Percentiles rank a stretch among this genome's conserved stretches.
These are phyloP conservation scores for Daldinia concentrica DNA, from an alignment of 495 filamentous ascomycete species.

Conservation along the genomic window DNA sequence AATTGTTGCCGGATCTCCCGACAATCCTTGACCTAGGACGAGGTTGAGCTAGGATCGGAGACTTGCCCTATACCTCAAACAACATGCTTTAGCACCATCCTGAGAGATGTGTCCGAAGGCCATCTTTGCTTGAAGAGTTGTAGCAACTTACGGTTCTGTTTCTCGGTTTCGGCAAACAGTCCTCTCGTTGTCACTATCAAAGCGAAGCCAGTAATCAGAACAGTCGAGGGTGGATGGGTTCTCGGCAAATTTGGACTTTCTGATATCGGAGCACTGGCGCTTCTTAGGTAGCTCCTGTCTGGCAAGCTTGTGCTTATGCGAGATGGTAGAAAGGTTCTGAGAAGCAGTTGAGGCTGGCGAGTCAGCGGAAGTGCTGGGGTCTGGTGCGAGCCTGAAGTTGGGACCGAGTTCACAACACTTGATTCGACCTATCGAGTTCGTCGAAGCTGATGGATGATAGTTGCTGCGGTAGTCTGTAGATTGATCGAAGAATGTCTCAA, in stretches of 20 bases:
- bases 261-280: slow-evolving; percentile 46
- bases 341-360: slow-evolving; percentile 39
- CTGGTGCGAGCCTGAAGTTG: slow-evolving; percentile 42
- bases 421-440: slow-evolving; percentile 47
- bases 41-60: slow-evolving; percentile 42
- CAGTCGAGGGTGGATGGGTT: slow-evolving; percentile 47
- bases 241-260: slow-evolving; percentile 37
- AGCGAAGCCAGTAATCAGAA: slow-evolving; percentile 50
- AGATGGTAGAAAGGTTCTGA: slow-evolving; percentile 34
- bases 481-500: slow-evolving; percentile 49
- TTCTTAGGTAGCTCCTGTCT: slow-evolving; percentile 45
- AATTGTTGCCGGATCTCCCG: slow-evolving; percentile 46
- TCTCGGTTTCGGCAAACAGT: slow-evolving; percentile 34
- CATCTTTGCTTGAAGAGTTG: not conserved
- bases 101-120: not conserved
- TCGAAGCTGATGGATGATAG: slow-evolving; percentile 48
- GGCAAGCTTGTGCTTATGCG: slow-evolving; percentile 46
- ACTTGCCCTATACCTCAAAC: slow-evolving; percentile 18
- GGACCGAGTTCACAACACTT: slow-evolving; percentile 46
- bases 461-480: slow-evolving; percentile 45
- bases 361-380: slow-evolving; percentile 43
- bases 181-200: slow-evolving; percentile 50
- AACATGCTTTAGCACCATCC: slow-evolving; percentile 7
- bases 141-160: slow-evolving; percentile 30
- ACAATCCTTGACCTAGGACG: slow-evolving; percentile 44